phyloP scores from a whole-genome alignment of 2,329 filamentous ascomycete species.

The Aspergillus jensenii region DNA sequence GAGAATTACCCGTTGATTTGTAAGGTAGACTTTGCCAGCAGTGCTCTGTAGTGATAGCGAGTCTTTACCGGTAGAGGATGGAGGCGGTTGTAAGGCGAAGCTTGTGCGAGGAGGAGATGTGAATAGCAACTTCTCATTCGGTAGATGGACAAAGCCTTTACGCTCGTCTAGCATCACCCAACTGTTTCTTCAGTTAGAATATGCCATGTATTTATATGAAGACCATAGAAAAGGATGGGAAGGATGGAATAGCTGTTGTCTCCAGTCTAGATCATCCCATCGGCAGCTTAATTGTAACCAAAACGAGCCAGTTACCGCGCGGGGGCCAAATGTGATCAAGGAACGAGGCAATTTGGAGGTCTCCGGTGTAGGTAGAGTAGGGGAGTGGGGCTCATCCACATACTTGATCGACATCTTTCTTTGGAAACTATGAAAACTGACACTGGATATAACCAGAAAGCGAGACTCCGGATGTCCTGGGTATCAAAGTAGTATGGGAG shows the following conservation, averaged over 20 bases:
- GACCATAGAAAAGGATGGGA: background rate
- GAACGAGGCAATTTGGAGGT: background rate
- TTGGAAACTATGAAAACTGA: conserved; percentile 1
- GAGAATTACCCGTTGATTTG: conserved; percentile 72
- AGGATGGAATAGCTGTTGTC: background rate
- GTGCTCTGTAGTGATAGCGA: conserved; percentile 71
- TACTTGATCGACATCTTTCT: conserved; percentile 45
- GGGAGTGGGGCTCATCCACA: conserved; percentile 20
- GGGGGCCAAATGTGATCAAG: background rate
- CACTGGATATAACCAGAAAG: background rate
- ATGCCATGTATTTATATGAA: background rate
- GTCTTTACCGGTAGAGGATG: conserved; percentile 62
- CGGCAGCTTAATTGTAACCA: background rate
- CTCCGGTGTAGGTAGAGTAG: background rate
- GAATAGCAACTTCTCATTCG: conserved; percentile 78
- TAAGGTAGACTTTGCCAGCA: conserved; percentile 74
- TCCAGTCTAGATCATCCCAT: background rate
- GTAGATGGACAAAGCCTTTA: conserved; percentile 76
- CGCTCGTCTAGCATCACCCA: conserved; percentile 89
- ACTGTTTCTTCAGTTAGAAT: conserved; percentile 44
- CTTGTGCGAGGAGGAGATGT: conserved; percentile 77
- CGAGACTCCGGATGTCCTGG: background rate
- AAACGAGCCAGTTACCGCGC: background rate
- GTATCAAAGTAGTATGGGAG: background rate
- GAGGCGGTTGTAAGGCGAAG: conserved; percentile 70